Conservation (phyloP, 2,329 filamentous ascomycete genomes). For the Xylariaceae sp. region DNA sequence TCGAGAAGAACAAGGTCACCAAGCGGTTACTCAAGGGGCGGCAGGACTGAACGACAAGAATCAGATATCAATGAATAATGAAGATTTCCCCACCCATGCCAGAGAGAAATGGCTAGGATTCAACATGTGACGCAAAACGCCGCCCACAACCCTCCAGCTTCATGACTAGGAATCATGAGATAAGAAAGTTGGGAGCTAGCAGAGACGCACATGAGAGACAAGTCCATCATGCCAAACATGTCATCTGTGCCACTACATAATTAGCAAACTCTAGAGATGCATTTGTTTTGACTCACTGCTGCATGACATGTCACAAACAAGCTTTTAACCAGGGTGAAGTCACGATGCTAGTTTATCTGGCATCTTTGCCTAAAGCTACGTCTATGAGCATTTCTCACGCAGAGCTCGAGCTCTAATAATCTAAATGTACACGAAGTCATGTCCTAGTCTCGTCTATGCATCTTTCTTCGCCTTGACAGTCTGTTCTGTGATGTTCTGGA, state of each 20-base stretch:
- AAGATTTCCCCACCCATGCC: too few relatives aligned
- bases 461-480: constrained; percentile 52
- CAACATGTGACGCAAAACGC: too few relatives aligned
- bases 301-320: not conserved
- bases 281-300: too few relatives aligned
- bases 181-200: not conserved
- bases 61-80: not conserved
- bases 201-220: constrained; percentile 12
- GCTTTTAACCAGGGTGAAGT: constrained; percentile 5
- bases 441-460: constrained; percentile 23
- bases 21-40: constrained; percentile 97
- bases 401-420: constrained; percentile 31
- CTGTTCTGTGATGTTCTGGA: constrained; percentile 45
- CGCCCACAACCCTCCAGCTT: too few relatives aligned
- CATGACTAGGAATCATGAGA: too few relatives aligned
- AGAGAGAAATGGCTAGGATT: too few relatives aligned
- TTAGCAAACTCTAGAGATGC: constrained; percentile 2
- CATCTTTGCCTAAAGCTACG: not conserved
- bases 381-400: not conserved
- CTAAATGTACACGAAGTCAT: constrained; percentile 33
- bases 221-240: constrained; percentile 13
- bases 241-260: constrained; percentile 25
- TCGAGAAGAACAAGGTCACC: constrained; percentile 99
- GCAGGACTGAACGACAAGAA: constrained; percentile 67
- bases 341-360: constrained; percentile 9